Conservation (phyloP, 331 rosid species). For the Cydonia oblonga region DNA sequence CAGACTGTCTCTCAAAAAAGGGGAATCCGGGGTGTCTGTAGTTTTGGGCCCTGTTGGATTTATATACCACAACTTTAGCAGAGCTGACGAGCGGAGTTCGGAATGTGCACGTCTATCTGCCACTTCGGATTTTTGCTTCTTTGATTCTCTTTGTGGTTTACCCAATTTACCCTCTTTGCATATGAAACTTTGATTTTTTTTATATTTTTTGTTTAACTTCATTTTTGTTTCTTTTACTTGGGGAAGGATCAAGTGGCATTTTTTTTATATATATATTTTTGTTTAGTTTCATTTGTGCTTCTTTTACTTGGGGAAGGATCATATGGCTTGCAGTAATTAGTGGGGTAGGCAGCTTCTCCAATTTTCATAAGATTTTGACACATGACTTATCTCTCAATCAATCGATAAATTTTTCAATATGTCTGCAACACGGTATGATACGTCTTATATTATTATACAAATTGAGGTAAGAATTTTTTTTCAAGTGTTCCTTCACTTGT, state of each 20-base stretch:
- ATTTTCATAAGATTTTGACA: not conserved
- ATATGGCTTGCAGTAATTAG: not conserved
- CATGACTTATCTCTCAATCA: not conserved
- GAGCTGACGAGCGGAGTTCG: slow-evolving; percentile 13
- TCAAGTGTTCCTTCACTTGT: fast-evolving
- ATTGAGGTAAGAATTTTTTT: no score
- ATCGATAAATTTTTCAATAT: no score
- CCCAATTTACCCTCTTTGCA: not conserved
- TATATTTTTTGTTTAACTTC: not conserved
- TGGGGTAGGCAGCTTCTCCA: not conserved
- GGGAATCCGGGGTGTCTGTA: slow-evolving; percentile 1
- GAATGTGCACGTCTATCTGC: slow-evolving; percentile 1
- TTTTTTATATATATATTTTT: no score
- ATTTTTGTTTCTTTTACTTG: no score
- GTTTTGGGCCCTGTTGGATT: slow-evolving; percentile 2
- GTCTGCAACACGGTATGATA: fast-evolving
- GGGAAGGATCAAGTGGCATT: no score
- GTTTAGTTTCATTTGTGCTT: no score
- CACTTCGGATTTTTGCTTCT: not conserved
- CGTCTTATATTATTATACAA: no score
- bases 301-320: not conserved
- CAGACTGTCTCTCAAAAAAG: slow-evolving; percentile 19
- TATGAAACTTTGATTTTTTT: not conserved
- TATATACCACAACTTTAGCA: not conserved
- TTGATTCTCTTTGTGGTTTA: not conserved